phyloP scores from a whole-genome alignment of 192 early-diverging fungal species.

The Coemansia sp. region DNA sequence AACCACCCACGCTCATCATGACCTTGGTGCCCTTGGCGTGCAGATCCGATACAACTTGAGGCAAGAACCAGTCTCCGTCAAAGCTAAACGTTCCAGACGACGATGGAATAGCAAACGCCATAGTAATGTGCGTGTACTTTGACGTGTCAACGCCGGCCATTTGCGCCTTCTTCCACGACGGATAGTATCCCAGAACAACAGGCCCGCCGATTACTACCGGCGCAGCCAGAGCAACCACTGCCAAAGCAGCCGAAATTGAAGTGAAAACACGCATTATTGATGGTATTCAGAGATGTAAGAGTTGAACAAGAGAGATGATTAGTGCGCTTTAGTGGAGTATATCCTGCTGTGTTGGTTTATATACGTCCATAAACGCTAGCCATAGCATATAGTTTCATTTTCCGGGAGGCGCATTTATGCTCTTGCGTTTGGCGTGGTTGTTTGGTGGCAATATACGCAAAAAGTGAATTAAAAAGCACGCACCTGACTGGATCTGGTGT shows the following conservation, averaged over 20 bases:
- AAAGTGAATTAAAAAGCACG: too few relatives aligned
- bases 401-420: too few relatives aligned
- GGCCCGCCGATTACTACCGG: conserved; percentile 9
- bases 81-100: conserved; percentile 41
- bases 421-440: too few relatives aligned
- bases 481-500: too few relatives aligned
- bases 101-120: conserved; percentile 58
- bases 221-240: not conserved
- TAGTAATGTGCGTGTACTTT: conserved; percentile 69
- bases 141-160: conserved; percentile 24
- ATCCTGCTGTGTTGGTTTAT: too few relatives aligned
- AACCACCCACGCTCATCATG: conserved; percentile 65
- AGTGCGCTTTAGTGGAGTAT: not conserved
- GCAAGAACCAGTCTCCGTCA: conserved; percentile 36
- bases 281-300: not conserved
- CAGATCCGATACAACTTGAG: conserved; percentile 48
- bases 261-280: not conserved
- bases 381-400: too few relatives aligned
- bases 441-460: too few relatives aligned
- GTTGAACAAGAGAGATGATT: not conserved
- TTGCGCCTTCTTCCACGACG: conserved; percentile 39
- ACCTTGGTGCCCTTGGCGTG: conserved; percentile 61
- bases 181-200: conserved; percentile 42
- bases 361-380: too few relatives aligned
- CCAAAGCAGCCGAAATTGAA: not conserved